These are phyloP conservation scores for Ambrosia trifida DNA, from an alignment of 129 eudicot species.

Conservation along the genomic window DNA sequence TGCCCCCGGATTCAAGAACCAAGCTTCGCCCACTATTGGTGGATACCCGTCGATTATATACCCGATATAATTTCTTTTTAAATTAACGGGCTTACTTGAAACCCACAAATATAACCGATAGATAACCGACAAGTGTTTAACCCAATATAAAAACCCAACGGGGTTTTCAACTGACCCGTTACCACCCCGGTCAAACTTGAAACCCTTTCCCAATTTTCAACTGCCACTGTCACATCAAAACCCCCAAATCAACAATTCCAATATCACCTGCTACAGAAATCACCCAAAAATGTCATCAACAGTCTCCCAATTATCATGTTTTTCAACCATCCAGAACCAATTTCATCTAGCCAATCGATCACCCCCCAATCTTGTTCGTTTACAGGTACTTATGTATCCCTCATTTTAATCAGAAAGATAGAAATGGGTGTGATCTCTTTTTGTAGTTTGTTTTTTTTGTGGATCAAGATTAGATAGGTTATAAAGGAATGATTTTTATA, in stretches of 20 bases:
- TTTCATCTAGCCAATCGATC: conserved; percentile 30
- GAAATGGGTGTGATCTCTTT: neutral
- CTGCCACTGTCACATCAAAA: no score
- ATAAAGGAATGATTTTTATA: neutral
- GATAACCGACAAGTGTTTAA: no score
- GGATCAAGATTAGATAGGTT: neutral
- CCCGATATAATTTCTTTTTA: no score
- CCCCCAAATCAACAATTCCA: neutral
- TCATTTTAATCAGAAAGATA: neutral
- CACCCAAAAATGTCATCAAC: conserved; percentile 26
- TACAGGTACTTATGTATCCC: conserved; percentile 12
- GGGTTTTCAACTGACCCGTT: no score
- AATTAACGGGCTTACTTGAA: no score
- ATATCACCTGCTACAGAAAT: neutral
- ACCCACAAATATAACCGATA: no score
- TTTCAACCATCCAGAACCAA: conserved; percentile 23
- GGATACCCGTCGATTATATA: no score
- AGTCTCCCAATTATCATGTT: conserved; percentile 25
- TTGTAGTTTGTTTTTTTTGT: neutral
- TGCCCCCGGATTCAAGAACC: no score
- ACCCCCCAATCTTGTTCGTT: conserved; percentile 22
- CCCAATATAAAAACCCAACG: no score
- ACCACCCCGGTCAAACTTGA: no score
- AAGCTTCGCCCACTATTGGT: no score
- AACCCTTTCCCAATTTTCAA: no score